phyloP scores from a whole-genome alignment of 495 filamentous ascomycete species.

The Neurospora tetrasperma region DNA sequence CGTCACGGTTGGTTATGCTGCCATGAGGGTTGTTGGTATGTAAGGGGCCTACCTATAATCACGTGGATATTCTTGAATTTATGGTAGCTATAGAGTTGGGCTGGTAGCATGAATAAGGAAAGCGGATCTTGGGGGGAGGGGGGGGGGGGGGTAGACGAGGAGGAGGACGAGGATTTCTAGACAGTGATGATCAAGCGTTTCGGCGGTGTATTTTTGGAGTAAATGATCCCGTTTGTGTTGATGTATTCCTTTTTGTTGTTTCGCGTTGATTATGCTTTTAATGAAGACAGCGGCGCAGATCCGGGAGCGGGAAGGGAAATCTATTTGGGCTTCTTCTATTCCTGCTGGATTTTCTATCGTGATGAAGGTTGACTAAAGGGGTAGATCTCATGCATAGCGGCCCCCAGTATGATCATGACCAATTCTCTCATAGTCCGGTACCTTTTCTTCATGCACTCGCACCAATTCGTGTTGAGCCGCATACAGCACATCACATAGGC shows the following conservation, averaged over 20 bases:
- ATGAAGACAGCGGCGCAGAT: neutral
- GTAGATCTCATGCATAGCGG: neutral
- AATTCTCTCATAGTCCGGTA: neutral
- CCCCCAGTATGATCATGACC: neutral
- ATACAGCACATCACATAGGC: neutral
- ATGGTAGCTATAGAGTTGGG: neutral
- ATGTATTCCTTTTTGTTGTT: neutral
- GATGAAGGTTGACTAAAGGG: neutral
- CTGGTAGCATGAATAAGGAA: neutral
- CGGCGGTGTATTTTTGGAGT: neutral
- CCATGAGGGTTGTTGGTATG: slow-evolving; percentile 72
- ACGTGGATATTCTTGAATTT: neutral
- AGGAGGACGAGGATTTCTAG: neutral
- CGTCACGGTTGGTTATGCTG: slow-evolving; percentile 73
- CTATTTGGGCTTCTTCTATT: neutral
- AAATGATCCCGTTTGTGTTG: neutral
- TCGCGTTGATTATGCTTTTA: neutral
- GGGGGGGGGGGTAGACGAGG: neutral
- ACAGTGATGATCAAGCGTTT: neutral
- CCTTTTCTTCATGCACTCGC: neutral
- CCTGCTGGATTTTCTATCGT: neutral
- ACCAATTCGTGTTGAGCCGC: neutral
- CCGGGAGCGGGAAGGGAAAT: neutral
- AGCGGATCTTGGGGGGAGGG: neutral
- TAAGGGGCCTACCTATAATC: slow-evolving; percentile 25